These are phyloP conservation scores for Chlamydomonas asymmetrica DNA, from an alignment of 139 green algal genomes.

Conservation along the genomic window DNA sequence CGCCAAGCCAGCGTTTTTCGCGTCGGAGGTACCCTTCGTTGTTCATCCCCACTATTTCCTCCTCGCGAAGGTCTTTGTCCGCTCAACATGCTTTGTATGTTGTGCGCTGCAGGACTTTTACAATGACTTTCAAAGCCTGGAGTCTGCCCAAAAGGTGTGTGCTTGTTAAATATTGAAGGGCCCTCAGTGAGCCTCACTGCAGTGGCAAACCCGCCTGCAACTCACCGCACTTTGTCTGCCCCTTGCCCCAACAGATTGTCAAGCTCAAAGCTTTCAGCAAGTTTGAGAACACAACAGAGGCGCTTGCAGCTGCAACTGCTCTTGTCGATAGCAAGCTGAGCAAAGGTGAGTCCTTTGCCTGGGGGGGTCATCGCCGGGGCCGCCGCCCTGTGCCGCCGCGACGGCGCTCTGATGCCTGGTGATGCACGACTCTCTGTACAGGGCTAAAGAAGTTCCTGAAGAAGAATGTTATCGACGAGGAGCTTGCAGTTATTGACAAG, in stretches of 20 bases:
- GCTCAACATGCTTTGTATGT: too few relatives aligned
- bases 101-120: slow-evolving; percentile 72
- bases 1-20: background rate
- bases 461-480: slow-evolving; percentile 88
- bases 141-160: slow-evolving; percentile 84
- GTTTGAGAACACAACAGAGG: slow-evolving; percentile 98
- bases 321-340: slow-evolving; percentile 95
- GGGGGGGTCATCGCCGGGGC: background rate
- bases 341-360: slow-evolving; percentile 87
- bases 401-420: background rate
- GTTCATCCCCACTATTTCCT: background rate
- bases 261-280: slow-evolving; percentile 98
- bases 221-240: too few relatives aligned
- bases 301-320: slow-evolving; percentile 88
- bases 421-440: slow-evolving; percentile 24
- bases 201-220: too few relatives aligned
- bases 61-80: too few relatives aligned
- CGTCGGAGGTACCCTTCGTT: too few relatives aligned
- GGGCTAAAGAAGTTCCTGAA: slow-evolving; percentile 99
- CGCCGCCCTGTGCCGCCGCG: background rate
- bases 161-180: background rate
- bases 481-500: slow-evolving; percentile 90
- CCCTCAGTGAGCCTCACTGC: too few relatives aligned
- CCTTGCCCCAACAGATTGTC: slow-evolving; percentile 90
- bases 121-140: slow-evolving; percentile 83